Base-by-base conservation (phyloP, 169 alveolate genomes). In the Eimeria tenella region DNA sequence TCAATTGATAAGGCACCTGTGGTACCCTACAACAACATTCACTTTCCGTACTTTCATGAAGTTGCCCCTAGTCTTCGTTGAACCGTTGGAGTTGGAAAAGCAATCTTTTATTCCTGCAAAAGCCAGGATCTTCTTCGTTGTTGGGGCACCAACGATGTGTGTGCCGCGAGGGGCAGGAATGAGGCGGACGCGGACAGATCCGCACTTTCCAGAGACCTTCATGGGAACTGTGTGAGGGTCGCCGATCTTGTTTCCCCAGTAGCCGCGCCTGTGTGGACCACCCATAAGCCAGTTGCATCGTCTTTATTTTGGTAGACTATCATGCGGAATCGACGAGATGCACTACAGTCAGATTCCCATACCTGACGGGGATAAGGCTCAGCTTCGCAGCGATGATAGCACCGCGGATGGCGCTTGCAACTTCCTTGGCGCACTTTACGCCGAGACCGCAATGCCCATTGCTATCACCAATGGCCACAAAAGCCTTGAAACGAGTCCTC, bases 131-230 rank as follows among this genome's bases (percentile, higher is more conserved):
- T 99, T 99, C 98, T 99, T 99, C 50, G 99, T 98, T 68, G 99
- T 98, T 83, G 99, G 99, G 21, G 99, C 99, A 84, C 99, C 99
- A 84, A 99, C 99, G 95, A 99, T 98, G 83, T 99, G 99, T 42
- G 99, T 98, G 94, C 99, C 99, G 95, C 99, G 99, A 9, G 99
- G 99, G 71, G 99, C 99, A 70, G 99, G 99, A 84, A 99, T 99
- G 87, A 99, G 98, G 96, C 99, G 99, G 87, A 99, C 99, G 95
- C 99, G 99, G 93, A 99, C 99, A 70, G 99, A 98, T 63, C 99
- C 99, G 96, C 99, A 99, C 98, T 99, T 99, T 77, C 99, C 99
- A 65, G 99, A 98, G 62, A 99, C 99, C 98, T 99, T 99, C 99
- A 98, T 98, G 84, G 99, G 99, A 74, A 99, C 99, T 21, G 99